Conservation (phyloP, 2,329 filamentous ascomycete genomes). For the Xylariaceae sp. region DNA sequence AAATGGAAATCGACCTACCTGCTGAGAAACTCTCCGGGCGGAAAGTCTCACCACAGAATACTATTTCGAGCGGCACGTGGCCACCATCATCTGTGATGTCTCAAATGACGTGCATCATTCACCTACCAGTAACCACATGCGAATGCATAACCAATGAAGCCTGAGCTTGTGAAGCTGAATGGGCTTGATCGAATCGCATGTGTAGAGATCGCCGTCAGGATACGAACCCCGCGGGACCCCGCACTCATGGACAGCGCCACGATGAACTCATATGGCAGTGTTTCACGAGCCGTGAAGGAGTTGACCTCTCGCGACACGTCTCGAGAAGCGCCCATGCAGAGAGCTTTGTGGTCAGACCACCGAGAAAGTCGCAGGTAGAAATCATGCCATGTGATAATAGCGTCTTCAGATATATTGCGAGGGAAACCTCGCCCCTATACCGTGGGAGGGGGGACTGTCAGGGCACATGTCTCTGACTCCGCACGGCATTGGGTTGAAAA, state of each 20-base stretch:
- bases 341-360: not conserved
- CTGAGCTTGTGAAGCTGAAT: not conserved
- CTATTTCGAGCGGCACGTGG: not conserved
- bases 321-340: not conserved
- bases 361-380: not conserved
- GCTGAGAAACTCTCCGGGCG: not conserved
- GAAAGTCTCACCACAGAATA: not conserved
- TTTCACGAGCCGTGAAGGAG: not conserved
- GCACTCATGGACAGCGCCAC: constrained; percentile 10
- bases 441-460: constrained; percentile 1
- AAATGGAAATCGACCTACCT: not conserved
- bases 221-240: not conserved
- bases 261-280: constrained; percentile 1
- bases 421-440: not conserved
- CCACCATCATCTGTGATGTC: not conserved
- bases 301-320: not conserved
- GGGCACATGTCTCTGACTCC: constrained; percentile 1
- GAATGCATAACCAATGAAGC: not conserved
- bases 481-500: not conserved
- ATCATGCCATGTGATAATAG: constrained; percentile 5
- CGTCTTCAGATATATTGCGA: not conserved
- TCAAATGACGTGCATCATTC: not conserved
- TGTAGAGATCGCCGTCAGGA: not conserved
- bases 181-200: not conserved
- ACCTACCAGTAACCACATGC: not conserved